A percentile compares a stretch with the other conserved stretches of the same genome.
These are phyloP conservation scores for Setaria viridis DNA, from an alignment of 202 grass and related monocot genomes.

Conservation along the genomic window DNA sequence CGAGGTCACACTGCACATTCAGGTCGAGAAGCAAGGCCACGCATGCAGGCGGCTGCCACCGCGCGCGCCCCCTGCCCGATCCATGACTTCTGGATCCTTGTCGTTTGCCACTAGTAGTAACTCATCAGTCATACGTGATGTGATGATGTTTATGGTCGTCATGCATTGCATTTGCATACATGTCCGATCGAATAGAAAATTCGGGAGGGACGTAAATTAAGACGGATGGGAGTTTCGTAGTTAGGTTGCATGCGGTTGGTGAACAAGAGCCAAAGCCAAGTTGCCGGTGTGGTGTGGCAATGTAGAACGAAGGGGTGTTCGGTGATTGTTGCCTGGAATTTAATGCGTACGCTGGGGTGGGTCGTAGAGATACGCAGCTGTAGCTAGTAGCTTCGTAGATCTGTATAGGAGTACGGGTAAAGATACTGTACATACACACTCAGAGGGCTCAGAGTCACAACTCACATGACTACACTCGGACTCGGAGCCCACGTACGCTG, in stretches of 20 bases:
- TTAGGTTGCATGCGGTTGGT: background rate
- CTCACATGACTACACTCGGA: background rate
- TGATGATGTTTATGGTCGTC: slow-evolving; percentile 24
- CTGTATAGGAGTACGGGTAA: background rate
- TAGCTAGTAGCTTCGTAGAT: background rate
- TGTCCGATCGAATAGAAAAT: slow-evolving; percentile 29
- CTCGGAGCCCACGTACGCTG: background rate
- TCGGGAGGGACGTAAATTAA: background rate
- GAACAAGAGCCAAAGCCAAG: background rate
- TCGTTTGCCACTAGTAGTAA: background rate
- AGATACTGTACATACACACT: background rate
- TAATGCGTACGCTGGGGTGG: background rate
- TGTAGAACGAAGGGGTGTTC: background rate
- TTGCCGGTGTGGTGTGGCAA: background rate
- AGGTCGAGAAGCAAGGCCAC: background rate
- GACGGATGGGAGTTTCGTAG: background rate
- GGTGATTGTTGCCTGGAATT: slow-evolving; percentile 8
- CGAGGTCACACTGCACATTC: background rate
- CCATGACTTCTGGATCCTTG: background rate
- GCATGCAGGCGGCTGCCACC: background rate
- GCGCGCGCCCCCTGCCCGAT: no score
- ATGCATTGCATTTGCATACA: background rate
- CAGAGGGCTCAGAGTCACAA: background rate
- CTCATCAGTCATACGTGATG: background rate
- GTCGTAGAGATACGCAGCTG: background rate